These are phyloP conservation scores for Blastobotrys indianensis DNA, from an alignment of 1,139 yeast species.

Conservation along the genomic window DNA sequence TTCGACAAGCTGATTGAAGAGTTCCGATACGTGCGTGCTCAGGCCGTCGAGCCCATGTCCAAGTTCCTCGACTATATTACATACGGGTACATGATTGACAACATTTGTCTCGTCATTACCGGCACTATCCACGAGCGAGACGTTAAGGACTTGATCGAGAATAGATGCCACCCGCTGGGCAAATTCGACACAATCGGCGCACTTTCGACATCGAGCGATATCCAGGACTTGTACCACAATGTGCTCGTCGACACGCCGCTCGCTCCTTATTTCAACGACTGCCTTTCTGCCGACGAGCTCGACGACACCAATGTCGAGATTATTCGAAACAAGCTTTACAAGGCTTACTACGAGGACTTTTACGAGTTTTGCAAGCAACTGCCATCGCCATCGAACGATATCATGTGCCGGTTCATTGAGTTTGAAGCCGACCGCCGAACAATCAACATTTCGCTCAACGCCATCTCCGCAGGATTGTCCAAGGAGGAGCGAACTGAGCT, in stretches of 20 bases:
- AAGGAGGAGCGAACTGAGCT: conserved; percentile 63
- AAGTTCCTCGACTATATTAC: conserved; percentile 86
- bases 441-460: conserved; percentile 84
- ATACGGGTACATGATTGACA: conserved; percentile 97
- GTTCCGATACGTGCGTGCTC: conserved; percentile 77
- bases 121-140: conserved; percentile 97
- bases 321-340: conserved; percentile 83
- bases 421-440: conserved; percentile 96
- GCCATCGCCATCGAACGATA: conserved; percentile 71
- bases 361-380: conserved; percentile 59
- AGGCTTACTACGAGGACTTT: conserved; percentile 89
- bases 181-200: conserved; percentile 99
- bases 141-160: conserved; percentile 68
- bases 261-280: conserved; percentile 91
- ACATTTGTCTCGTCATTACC: conserved; percentile 90
- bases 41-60: conserved; percentile 73
- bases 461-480: conserved; percentile 73
- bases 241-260: conserved; percentile 97
- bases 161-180: conserved; percentile 90
- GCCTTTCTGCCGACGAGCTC: conserved; percentile 87
- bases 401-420: conserved; percentile 68
- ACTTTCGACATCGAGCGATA: conserved; percentile 86
- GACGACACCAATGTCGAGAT: conserved; percentile 95
- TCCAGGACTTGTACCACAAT: conserved; percentile 84
- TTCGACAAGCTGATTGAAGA: conserved; percentile 71